Base-by-base conservation (phyloP, 169 alveolate species). In the Eimeria acervulina region DNA sequence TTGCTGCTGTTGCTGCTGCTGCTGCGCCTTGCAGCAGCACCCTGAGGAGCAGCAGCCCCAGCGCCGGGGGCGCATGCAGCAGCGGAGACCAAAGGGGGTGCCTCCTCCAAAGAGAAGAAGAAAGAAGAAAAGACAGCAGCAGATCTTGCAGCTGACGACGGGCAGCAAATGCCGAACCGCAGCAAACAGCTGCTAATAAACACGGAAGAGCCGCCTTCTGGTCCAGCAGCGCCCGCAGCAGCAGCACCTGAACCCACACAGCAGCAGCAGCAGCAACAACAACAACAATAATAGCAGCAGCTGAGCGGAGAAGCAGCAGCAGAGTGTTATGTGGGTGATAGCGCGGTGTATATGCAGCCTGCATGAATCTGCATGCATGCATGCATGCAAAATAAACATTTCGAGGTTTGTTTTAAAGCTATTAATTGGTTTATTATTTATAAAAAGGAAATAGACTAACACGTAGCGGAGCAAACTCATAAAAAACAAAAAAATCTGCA, bases 221-320 rank as follows among this genome's bases (percentile, higher is more conserved):
- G 76, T 63, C 76, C 76, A 63, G 17, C 76, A 63, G 12, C n/a
- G 33, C 6, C n/a, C 76, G 76, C 76, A 63, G 76, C 33, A 63
- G 76, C 76, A 63, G 33, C 76, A 63, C 76, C 76, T 63, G 88
- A 4, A 47, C 61, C 7, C 31, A 47, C 5, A 15, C 66, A 76
- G 52, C 66, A 76, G 61, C 66, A 76, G 40, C 66, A 47, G 61
- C 52, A 76, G 61, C 52, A 76, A n/a, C 52, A 76, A n/a, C 66
- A 93, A 96, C 7, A 98, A 96, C 81, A 96, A 97, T n/a, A n/a
- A n/a, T n/a, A n/a, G n/a, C n/a, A n/a, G n/a, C n/a, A n/a, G n/a
- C n/a, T n/a, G n/a, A n/a, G 36, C 96, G 96, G 8, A 97, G 95
- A 5, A 98, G 61, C 28, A n/a, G 26, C n/a, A 15, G 61, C 66